A percentile compares a stretch with the other conserved stretches of the same genome.
These are phyloP conservation scores for Porogramme epimiltina DNA, from an alignment of 1,284 basidiomycete species.

Conservation along the genomic window DNA sequence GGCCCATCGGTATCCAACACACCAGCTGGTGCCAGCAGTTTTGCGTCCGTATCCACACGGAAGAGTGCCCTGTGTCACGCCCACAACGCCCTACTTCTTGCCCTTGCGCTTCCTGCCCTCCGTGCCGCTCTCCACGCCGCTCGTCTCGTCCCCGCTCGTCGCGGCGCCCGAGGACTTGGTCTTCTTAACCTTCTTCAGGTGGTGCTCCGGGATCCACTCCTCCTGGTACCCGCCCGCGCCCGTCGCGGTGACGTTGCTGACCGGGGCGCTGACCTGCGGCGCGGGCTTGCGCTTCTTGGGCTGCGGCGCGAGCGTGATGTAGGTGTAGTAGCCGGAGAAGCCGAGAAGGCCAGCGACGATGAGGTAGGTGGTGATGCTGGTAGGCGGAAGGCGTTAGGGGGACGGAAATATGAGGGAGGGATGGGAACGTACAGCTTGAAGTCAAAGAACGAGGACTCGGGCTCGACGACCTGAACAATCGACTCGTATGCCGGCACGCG, in stretches of 20 bases:
- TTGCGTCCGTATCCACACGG: conserved; percentile 17
- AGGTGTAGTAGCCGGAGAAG: conserved; percentile 69
- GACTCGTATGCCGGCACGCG: conserved; percentile 78
- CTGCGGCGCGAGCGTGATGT: conserved; percentile 67
- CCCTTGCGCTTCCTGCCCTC: conserved; percentile 63
- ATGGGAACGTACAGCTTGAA: conserved; percentile 66
- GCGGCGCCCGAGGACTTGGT: conserved; percentile 41
- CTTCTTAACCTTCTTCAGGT: conserved; percentile 73
- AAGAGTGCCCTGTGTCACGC: neutral
- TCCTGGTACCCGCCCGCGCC: conserved; percentile 81
- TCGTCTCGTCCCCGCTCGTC: conserved; percentile 71
- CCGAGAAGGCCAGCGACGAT: conserved; percentile 69
- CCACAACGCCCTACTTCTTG: conserved; percentile 49
- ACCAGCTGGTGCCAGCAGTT: conserved; percentile 1
- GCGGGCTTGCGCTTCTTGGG: conserved; percentile 47
- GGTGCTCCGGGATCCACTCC: conserved; percentile 91
- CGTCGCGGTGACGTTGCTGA: conserved; percentile 63
- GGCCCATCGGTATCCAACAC: neutral
- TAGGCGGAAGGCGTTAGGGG: neutral
- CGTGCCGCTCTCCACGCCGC: conserved; percentile 59
- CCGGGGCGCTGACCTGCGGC: conserved; percentile 53
- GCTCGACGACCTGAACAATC: conserved; percentile 82
- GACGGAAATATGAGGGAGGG: no score
- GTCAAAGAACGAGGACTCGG: conserved; percentile 78
- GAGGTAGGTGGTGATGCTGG: conserved; percentile 76